These are phyloP conservation scores for Diaporthe amygdali DNA, from an alignment of 2,329 filamentous ascomycete species.

Conservation along the genomic window DNA sequence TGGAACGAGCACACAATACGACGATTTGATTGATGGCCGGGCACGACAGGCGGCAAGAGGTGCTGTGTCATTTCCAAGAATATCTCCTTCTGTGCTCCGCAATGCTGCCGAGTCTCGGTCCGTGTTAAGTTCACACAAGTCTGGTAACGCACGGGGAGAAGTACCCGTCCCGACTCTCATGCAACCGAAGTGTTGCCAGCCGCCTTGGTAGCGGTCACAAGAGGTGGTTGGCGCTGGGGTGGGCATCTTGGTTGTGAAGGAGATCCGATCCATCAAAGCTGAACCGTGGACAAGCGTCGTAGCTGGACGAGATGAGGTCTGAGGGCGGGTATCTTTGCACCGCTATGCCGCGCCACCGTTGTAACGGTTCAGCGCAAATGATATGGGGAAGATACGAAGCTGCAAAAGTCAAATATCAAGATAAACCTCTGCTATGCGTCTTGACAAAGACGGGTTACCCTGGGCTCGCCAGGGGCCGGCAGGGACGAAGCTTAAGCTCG, in stretches of 20 bases:
- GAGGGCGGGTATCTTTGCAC: background rate
- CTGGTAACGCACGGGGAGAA: background rate
- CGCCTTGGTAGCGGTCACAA: background rate
- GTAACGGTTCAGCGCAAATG: background rate
- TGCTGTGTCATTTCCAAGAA: conserved; percentile 20
- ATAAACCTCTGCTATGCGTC: conserved; percentile 17
- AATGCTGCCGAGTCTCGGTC: conserved; percentile 14
- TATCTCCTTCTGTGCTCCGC: background rate
- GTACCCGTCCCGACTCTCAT: background rate
- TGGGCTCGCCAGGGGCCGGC: background rate
- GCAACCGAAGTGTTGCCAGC: background rate
- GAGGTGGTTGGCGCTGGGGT: background rate
- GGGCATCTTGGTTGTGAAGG: background rate
- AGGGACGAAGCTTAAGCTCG: conserved; percentile 19
- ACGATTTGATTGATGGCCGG: background rate
- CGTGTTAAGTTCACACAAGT: conserved; percentile 3
- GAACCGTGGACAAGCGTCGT: background rate
- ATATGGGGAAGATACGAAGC: conserved; percentile 8
- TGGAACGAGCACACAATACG: background rate
- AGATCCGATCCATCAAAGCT: background rate
- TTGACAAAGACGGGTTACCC: conserved; percentile 18
- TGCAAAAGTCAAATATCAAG: background rate
- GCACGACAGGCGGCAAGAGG: background rate
- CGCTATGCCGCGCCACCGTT: background rate
- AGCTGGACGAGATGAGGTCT: conserved; percentile 12